These are phyloP conservation scores for Alternaria sp. DNA, from an alignment of 2,329 filamentous ascomycete species.

Conservation along the genomic window DNA sequence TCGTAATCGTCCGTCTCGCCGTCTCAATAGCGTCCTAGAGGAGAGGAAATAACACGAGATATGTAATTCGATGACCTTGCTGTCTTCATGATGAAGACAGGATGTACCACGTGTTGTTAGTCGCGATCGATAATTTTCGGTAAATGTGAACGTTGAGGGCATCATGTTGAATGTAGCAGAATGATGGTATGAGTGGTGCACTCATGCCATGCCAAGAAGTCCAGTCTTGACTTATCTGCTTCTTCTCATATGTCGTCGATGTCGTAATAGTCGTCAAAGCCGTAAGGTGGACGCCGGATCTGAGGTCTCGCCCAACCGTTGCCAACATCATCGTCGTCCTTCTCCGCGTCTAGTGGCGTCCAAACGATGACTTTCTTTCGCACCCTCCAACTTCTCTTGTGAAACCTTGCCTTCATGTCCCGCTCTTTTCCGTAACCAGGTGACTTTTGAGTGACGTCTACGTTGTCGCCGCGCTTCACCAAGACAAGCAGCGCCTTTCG, in stretches of 20 bases:
- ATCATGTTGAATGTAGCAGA: neutral
- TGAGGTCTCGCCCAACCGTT: slow-evolving; percentile 21
- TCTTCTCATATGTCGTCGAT: slow-evolving; percentile 17
- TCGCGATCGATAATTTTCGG: too few relatives aligned
- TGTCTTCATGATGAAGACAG: neutral
- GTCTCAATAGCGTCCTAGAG: too few relatives aligned
- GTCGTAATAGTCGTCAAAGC: slow-evolving; percentile 19
- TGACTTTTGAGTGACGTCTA: slow-evolving; percentile 12
- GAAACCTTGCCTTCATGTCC: slow-evolving; percentile 20
- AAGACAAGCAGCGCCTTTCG: slow-evolving; percentile 14
- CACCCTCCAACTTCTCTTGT: slow-evolving; percentile 17
- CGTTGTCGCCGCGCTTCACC: slow-evolving; percentile 14
- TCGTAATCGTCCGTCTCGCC: too few relatives aligned
- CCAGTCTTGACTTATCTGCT: too few relatives aligned
- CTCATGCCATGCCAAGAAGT: neutral
- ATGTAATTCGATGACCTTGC: neutral
- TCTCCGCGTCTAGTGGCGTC: slow-evolving; percentile 14
- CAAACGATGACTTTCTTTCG: slow-evolving; percentile 23
- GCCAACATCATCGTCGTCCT: slow-evolving; percentile 18
- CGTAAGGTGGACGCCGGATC: slow-evolving; percentile 13
- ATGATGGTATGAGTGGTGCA: neutral
- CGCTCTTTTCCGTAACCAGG: slow-evolving; percentile 19
- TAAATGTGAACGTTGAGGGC: neutral
- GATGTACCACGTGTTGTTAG: neutral
- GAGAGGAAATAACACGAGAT: too few relatives aligned